These are phyloP conservation scores for Durio zibethinus DNA, from an alignment of 345 rosid species.

Conservation along the genomic window DNA sequence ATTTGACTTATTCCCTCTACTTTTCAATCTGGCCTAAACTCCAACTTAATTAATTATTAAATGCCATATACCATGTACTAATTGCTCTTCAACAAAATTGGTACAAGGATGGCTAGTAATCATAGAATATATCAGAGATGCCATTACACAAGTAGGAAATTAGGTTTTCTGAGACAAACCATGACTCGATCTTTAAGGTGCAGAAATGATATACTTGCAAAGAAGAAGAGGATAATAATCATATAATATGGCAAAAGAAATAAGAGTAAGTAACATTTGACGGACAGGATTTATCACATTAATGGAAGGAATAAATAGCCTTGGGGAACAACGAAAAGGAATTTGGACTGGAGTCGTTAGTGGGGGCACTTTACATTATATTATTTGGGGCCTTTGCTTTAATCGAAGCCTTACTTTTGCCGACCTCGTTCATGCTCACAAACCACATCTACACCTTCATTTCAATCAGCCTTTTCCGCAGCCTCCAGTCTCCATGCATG, in stretches of 20 bases:
- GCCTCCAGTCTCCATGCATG: not conserved
- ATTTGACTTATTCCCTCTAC: conserved; percentile 2
- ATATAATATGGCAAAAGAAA: no score
- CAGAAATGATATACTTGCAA: no score
- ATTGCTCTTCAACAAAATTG: no score
- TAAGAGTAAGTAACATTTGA: no score
- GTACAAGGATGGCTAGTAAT: no score
- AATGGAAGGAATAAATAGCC: conserved; percentile 18
- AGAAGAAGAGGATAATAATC: no score
- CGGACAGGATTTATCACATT: not conserved
- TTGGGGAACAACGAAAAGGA: conserved; percentile 12
- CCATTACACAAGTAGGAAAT: no score
- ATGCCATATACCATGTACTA: no score
- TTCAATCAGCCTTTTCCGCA: not conserved
- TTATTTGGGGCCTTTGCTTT: conserved; percentile 14
- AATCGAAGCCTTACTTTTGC: conserved; percentile 29
- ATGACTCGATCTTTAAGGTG: no score
- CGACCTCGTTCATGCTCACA: conserved; percentile 19
- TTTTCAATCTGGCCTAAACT: not conserved
- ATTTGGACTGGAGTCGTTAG: conserved; percentile 12
- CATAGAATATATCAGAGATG: no score
- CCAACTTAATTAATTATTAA: no score
- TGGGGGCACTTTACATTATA: conserved; percentile 4
- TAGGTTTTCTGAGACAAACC: no score
- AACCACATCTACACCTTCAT: not conserved